Evolutionary conservation across 2,329 filamentous ascomycete species (phyloP).

Genomic region (Fusarium chaquense): DNA sequence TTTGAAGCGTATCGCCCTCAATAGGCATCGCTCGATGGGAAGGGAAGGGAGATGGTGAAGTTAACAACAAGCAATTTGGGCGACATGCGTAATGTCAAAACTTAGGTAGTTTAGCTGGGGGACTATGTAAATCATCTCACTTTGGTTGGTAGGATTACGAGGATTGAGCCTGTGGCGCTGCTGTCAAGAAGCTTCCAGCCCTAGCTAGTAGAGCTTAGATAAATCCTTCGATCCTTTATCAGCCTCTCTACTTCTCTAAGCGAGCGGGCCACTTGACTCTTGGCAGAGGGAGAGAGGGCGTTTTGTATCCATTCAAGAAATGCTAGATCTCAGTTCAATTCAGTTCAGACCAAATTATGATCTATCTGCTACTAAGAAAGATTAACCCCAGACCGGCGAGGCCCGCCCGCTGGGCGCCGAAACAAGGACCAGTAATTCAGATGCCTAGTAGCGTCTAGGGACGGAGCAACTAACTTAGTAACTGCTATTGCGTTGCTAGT

Average conservation of each 20-base stretch:
- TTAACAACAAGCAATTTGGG: constrained; percentile 25
- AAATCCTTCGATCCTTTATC: constrained; percentile 27
- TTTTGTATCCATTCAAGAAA: constrained; percentile 6
- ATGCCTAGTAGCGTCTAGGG: constrained; percentile 9
- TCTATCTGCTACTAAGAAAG: neutral
- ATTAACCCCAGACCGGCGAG: constrained; percentile 4
- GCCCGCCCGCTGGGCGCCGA: neutral
- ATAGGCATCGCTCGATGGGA: constrained; percentile 31
- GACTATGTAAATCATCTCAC: neutral
- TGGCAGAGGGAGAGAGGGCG: neutral
- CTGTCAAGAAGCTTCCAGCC: constrained; percentile 32
- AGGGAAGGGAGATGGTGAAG: neutral
- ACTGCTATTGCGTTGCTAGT: neutral
- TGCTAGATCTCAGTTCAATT: constrained; percentile 10
- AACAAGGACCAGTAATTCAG: constrained; percentile 13
- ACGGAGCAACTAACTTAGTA: neutral
- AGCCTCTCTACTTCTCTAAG: constrained; percentile 7
- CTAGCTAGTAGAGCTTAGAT: constrained; percentile 23
- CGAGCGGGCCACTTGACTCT: constrained; percentile 9
- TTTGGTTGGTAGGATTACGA: constrained; percentile 32
- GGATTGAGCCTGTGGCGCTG: constrained; percentile 19
- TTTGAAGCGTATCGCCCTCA: constrained; percentile 33
- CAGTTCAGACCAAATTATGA: neutral
- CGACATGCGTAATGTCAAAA: constrained; percentile 1
- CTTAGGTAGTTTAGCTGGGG: neutral